A percentile compares a stretch with the other conserved stretches of the same genome.
Evolutionary conservation across 75 land plant species (phyloP).

Genomic region (Isoetes taiwanensis): DNA sequence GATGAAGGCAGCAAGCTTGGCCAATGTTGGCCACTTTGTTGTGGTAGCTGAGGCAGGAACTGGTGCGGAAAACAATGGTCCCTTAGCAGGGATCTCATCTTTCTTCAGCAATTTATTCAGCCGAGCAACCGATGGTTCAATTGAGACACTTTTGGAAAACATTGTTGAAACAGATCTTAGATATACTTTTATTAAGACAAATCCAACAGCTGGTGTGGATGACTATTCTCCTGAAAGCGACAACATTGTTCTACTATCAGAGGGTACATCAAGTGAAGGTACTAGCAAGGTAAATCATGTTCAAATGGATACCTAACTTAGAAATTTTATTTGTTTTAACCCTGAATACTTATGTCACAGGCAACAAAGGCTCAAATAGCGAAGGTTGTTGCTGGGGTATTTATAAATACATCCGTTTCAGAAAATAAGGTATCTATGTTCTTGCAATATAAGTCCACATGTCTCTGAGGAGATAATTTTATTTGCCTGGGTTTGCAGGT

Average conservation of each 20-base stretch:
- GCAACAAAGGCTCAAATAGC: slow-evolving; percentile 74
- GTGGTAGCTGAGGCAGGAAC: slow-evolving; percentile 43
- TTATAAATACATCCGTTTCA: slow-evolving; percentile 57
- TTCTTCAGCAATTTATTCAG: slow-evolving; percentile 76
- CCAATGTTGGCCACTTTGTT: slow-evolving; percentile 68
- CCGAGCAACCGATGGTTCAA: slow-evolving; percentile 25
- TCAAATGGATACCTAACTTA: background rate
- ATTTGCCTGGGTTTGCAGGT: slow-evolving; percentile 37
- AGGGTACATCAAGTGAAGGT: slow-evolving; percentile 33
- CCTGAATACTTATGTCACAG: slow-evolving; percentile 19
- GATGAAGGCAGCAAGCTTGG: slow-evolving; percentile 59
- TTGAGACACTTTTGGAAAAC: slow-evolving; percentile 36
- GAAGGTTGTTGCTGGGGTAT: slow-evolving; percentile 57
- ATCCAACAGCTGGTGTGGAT: slow-evolving; percentile 38
- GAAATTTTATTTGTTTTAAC: background rate
- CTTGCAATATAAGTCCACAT: background rate
- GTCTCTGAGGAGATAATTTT: background rate
- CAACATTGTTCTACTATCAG: slow-evolving; percentile 52
- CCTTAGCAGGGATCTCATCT: slow-evolving; percentile 56
- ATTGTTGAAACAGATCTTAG: slow-evolving; percentile 53
- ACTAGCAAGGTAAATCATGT: slow-evolving; percentile 21
- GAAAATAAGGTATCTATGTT: slow-evolving; percentile 67
- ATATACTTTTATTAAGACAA: slow-evolving; percentile 69
- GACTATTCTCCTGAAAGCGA: slow-evolving; percentile 47
- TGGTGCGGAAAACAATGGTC: slow-evolving; percentile 21